Percentiles rank a stretch among this genome's conserved stretches.
phyloP scores from a whole-genome alignment of 371 early-diverging fungal genomes.

The Pancytospora epiphaga region DNA sequence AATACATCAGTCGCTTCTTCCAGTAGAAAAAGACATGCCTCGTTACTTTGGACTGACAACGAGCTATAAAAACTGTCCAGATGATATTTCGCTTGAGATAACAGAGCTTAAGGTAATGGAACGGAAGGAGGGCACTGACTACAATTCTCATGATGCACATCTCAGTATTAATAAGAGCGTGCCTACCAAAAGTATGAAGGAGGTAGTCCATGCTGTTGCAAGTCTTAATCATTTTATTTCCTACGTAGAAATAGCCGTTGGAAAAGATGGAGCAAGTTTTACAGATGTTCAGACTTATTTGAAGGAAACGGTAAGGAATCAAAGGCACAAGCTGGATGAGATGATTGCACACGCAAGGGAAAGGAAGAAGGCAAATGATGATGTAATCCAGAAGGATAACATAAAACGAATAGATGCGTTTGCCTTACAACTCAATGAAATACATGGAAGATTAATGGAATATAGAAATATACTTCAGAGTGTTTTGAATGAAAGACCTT shows the following conservation, averaged over 20 bases:
- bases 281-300: conserved; percentile 9
- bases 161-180: neutral
- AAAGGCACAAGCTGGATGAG: neutral
- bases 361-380: neutral
- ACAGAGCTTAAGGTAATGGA: neutral
- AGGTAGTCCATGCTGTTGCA: neutral
- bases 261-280: neutral
- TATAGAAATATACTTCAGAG: too few species aligned
- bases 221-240: neutral
- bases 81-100: neutral
- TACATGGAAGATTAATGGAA: too few species aligned
- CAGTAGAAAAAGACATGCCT: neutral
- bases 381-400: too few species aligned
- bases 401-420: too few species aligned
- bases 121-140: neutral
- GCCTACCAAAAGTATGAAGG: neutral
- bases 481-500: too few species aligned
- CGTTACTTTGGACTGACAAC: conserved; percentile 10
- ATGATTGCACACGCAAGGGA: neutral
- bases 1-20: conserved; percentile 13
- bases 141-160: conserved; percentile 8
- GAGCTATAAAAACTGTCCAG: neutral
- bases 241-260: neutral
- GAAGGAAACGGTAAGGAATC: neutral
- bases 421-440: too few species aligned